Conservation (phyloP, 169 alveolate genomes). For the Cyclospora cayetanensis region DNA sequence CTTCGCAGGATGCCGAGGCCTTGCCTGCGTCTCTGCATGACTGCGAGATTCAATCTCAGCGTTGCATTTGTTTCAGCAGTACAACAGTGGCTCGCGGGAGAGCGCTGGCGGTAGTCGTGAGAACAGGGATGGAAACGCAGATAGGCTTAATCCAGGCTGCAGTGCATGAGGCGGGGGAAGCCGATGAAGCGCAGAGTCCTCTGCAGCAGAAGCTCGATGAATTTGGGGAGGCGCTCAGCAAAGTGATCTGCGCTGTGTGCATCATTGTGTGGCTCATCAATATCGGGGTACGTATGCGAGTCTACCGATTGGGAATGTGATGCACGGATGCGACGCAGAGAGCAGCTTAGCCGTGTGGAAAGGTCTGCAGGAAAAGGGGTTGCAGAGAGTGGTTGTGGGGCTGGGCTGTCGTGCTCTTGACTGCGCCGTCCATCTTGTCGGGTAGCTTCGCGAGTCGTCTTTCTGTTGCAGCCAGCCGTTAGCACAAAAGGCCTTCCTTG, state of each 20-base stretch:
- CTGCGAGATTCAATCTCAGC: constrained; percentile 84
- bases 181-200: constrained; percentile 96
- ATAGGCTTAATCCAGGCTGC: constrained; percentile 97
- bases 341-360: no score
- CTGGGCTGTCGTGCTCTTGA: no score
- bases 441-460: no score
- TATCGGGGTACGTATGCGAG: constrained; percentile 75
- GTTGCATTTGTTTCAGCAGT: constrained; percentile 91
- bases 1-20: constrained; percentile 77
- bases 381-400: no score
- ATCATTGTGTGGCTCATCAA: constrained; percentile 97
- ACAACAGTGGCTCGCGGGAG: constrained; percentile 95
- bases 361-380: no score
- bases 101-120: constrained; percentile 94
- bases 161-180: constrained; percentile 94
- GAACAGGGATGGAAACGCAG: constrained; percentile 98
- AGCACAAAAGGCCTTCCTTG: no score
- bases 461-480: no score
- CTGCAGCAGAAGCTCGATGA: constrained; percentile 96
- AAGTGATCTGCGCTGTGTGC: constrained; percentile 92
- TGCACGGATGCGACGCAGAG: no score
- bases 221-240: constrained; percentile 94
- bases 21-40: constrained; percentile 75
- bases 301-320: no score
- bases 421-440: no score